Conservation (phyloP, 2,329 filamentous ascomycete species). For the Sporothrix brunneoviolacea region DNA sequence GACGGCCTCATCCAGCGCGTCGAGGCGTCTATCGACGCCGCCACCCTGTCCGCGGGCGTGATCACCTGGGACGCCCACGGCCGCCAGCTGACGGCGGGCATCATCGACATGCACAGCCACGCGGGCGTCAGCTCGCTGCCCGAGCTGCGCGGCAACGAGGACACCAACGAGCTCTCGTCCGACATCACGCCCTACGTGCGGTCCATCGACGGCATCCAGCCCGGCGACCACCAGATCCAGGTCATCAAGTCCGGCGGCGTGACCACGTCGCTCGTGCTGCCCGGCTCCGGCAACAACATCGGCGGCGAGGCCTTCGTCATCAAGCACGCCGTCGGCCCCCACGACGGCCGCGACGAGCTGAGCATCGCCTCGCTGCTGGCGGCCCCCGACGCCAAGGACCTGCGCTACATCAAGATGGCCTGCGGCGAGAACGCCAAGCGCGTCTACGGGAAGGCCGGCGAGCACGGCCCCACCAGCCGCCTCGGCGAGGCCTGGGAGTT, state of each 20-base stretch:
- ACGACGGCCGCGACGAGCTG: constrained; percentile 55
- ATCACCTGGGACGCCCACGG: constrained; percentile 49
- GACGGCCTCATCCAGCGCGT: constrained; percentile 55
- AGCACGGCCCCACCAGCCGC: constrained; percentile 50
- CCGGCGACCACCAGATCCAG: constrained; percentile 57
- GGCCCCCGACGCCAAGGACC: constrained; percentile 56
- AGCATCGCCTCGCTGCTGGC: constrained; percentile 59
- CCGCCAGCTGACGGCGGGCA: constrained; percentile 56
- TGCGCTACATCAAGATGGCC: constrained; percentile 68
- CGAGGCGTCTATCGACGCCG: constrained; percentile 33
- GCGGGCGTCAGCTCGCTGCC: constrained; percentile 56
- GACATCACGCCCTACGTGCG: constrained; percentile 64
- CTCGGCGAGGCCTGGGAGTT: constrained; percentile 66
- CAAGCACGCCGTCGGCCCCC: constrained; percentile 58
- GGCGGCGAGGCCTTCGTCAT: constrained; percentile 64
- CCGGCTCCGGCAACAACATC: constrained; percentile 67
- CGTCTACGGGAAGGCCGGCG: constrained; percentile 49
- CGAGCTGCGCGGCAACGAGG: constrained; percentile 44
- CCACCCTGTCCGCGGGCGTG: background rate
- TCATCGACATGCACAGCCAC: constrained; percentile 68
- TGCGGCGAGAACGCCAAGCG: constrained; percentile 65
- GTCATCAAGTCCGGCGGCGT: constrained; percentile 69
- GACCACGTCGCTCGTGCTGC: constrained; percentile 59
- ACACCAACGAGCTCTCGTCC: constrained; percentile 57
- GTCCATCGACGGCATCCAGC: constrained; percentile 58